phyloP scores from a whole-genome alignment of 2,329 filamentous ascomycete genomes.

The Colletotrichum destructivum region DNA sequence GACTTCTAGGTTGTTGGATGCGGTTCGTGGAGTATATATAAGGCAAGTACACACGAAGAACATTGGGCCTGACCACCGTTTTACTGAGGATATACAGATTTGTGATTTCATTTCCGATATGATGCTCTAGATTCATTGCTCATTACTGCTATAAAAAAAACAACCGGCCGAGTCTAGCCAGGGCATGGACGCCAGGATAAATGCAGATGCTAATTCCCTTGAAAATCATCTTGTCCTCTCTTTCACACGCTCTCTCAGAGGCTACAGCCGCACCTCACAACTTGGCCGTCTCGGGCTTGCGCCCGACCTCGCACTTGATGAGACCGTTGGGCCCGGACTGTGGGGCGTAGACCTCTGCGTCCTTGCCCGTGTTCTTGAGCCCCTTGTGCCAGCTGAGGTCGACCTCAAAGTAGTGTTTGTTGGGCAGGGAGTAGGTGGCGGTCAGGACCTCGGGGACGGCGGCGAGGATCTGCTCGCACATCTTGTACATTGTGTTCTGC shows the following conservation, averaged over 20 bases:
- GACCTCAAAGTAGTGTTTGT: conserved; percentile 99
- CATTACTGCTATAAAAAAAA: conserved; percentile 33
- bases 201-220: conserved; percentile 21
- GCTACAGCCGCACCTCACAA: conserved; percentile 2
- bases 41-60: no score
- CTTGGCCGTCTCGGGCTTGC: conserved; percentile 52
- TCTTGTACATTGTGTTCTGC: conserved; percentile 99
- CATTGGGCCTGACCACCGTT: neutral
- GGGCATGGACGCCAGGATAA: conserved; percentile 30
- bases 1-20: neutral
- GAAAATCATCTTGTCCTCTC: neutral
- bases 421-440: conserved; percentile 89
- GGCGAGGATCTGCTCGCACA: conserved; percentile 89
- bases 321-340: conserved; percentile 95
- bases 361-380: conserved; percentile 92
- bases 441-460: conserved; percentile 79
- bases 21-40: neutral
- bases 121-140: conserved; percentile 34
- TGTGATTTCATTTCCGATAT: neutral
- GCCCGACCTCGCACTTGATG: conserved; percentile 91
- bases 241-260: no score
- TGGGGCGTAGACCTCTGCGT: conserved; percentile 95
- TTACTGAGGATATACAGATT: neutral
- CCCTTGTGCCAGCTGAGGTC: conserved; percentile 98
- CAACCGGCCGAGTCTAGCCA: conserved; percentile 5